These are phyloP conservation scores for Peltaster fructicola DNA, from an alignment of 2,329 filamentous ascomycete species.

Conservation along the genomic window DNA sequence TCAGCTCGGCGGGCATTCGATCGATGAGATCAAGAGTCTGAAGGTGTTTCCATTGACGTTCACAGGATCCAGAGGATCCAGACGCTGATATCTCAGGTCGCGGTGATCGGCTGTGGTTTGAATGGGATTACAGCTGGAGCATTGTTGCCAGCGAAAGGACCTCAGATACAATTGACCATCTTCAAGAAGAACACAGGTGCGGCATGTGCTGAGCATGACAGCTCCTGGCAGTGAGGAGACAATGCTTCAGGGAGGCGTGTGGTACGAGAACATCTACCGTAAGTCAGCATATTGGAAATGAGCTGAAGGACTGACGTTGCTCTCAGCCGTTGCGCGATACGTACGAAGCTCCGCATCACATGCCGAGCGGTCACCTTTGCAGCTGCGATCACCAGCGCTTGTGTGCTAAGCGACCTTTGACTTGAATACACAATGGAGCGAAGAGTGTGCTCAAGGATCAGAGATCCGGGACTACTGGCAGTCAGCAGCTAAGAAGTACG, in stretches of 20 bases:
- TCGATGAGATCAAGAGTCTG: conserved; percentile 12
- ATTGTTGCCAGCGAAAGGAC: conserved; percentile 50
- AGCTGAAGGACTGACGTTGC: too few relatives aligned
- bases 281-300: too few relatives aligned
- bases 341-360: too few relatives aligned
- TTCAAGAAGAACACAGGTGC: conserved; percentile 52
- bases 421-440: conserved; percentile 46
- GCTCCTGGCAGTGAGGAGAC: conserved; percentile 2
- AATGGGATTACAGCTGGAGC: conserved; percentile 46
- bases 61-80: not conserved
- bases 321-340: too few relatives aligned
- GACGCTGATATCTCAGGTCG: conserved; percentile 25
- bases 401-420: not conserved
- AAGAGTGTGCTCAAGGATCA: conserved; percentile 46
- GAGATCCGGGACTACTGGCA: conserved; percentile 56
- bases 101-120: conserved; percentile 47
- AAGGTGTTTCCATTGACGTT: conserved; percentile 8
- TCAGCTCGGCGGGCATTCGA: conserved; percentile 12
- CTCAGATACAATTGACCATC: conserved; percentile 45
- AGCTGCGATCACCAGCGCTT: not conserved
- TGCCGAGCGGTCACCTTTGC: too few relatives aligned
- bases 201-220: conserved; percentile 27
- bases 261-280: conserved; percentile 37
- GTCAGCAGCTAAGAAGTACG: conserved; percentile 41
- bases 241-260: conserved; percentile 26